Evolutionary conservation across 163 green algal species (phyloP).

Genomic region (Coccomyxa subellipsoidea): DNA sequence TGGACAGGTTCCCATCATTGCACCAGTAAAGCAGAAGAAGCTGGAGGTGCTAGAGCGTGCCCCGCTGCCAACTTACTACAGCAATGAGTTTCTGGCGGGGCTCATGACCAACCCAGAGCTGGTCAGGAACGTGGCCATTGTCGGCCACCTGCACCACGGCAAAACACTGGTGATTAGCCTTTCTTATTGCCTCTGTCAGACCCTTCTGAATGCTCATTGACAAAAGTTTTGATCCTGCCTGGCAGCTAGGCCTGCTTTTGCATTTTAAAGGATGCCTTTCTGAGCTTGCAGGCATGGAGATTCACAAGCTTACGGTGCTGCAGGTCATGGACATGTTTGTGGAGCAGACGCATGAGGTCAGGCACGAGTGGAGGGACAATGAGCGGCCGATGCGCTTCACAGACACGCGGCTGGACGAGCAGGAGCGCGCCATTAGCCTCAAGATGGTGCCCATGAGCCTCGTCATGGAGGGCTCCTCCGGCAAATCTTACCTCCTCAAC

Average conservation of each 20-base stretch:
- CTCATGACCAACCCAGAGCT: slow-evolving; percentile 73
- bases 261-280: no score
- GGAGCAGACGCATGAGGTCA: slow-evolving; percentile 81
- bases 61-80: slow-evolving; percentile 53
- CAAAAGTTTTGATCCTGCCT: no score
- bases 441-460: slow-evolving; percentile 94
- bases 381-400: slow-evolving; percentile 86
- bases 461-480: slow-evolving; percentile 73
- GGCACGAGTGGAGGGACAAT: slow-evolving; percentile 36
- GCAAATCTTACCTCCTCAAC: slow-evolving; percentile 90
- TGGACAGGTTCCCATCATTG: slow-evolving; percentile 90
- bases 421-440: slow-evolving; percentile 86
- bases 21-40: slow-evolving; percentile 78
- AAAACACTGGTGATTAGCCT: slow-evolving; percentile 86
- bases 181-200: no score
- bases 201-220: no score
- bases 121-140: slow-evolving; percentile 86
- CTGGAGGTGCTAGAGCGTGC: slow-evolving; percentile 68
- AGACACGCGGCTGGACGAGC: slow-evolving; percentile 95
- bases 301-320: not conserved
- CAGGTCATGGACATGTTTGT: slow-evolving; percentile 72
- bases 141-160: slow-evolving; percentile 94
- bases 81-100: slow-evolving; percentile 81
- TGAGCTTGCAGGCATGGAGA: no score
- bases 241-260: no score